Evolutionary conservation across 495 filamentous ascomycete species (phyloP).

Genomic region (Penicillium pulvis): DNA sequence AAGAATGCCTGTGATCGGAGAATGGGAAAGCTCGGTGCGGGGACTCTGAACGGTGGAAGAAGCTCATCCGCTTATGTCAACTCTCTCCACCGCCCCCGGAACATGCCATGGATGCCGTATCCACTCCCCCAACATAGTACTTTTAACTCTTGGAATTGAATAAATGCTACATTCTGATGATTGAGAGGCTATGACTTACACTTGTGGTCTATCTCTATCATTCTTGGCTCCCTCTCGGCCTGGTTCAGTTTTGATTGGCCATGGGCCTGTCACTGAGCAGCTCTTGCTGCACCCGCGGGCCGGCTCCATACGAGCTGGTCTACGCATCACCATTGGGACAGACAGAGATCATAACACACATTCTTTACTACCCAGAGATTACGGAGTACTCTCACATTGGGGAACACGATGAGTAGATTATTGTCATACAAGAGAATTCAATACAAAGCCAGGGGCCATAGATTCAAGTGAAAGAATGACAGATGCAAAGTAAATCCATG

Average conservation of each 20-base stretch:
- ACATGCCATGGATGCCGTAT: slow-evolving; percentile 1
- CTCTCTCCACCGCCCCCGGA: slow-evolving; percentile 8
- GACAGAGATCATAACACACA: background rate
- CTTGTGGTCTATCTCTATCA: background rate
- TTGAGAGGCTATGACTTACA: background rate
- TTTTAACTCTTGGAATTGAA: background rate
- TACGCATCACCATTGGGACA: slow-evolving; percentile 4
- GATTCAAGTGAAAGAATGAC: slow-evolving; percentile 14
- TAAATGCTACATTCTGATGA: background rate
- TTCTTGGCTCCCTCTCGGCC: background rate
- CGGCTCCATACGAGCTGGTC: slow-evolving; percentile 12
- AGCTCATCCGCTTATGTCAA: slow-evolving; percentile 26
- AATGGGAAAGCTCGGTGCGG: slow-evolving; percentile 16
- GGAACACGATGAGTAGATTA: background rate
- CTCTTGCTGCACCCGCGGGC: slow-evolving; percentile 13
- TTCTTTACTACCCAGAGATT: too few relatives aligned
- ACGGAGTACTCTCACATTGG: too few relatives aligned
- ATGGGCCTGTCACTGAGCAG: slow-evolving; percentile 1
- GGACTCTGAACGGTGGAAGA: slow-evolving; percentile 9
- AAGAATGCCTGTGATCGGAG: slow-evolving; percentile 10
- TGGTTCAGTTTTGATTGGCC: slow-evolving; percentile 6
- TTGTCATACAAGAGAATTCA: background rate
- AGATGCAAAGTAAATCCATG: slow-evolving; percentile 22
- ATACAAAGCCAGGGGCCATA: slow-evolving; percentile 1
- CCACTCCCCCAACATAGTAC: background rate